Evolutionary conservation across 2,329 filamentous ascomycete genomes (phyloP), one percentile per base, ranked within the genome.

Genomic region (Aspergillus pseudoviridinutans): DNA sequence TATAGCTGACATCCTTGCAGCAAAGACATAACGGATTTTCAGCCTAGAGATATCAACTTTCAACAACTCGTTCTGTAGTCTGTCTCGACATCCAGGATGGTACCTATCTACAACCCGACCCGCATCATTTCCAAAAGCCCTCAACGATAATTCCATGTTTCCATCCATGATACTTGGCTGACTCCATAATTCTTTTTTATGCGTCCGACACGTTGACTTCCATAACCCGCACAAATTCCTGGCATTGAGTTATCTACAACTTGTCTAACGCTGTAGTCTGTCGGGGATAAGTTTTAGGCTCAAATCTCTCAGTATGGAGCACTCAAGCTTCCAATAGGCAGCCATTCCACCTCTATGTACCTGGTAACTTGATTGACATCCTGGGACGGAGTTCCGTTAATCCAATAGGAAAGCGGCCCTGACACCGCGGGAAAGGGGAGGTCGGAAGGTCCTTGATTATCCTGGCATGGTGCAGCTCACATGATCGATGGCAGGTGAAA

Each of bases 401-500:
- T 46, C 55, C 50, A 51, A 59, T 60, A 50, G 50, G 53, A 55
- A 52, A 60, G 46, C 58, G 56, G 44, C 38, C 54, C 58, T 53
- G 57, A 57, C 54, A 55, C 57, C 35, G 55, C 51, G 50, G 60
- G 54, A 53, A 41, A 57, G 49, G 57, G 27, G 52, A 38, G 42
- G 50, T 35, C 0, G 32, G 14, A 61, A 47, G 35, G 57, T 59
- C 50, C 57, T 55, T 53, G 65, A 63, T 62, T 65, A 61, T 44
- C 53, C 50, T 60, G 58, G 63, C 62, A 62, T 50, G 51, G 41
- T 61, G 58, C 58, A 62, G 52, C 58, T 62, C 60, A 62, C 58
- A 61, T 59, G 60, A 62, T 59, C 28, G 28, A 35, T 50, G 24
- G 32, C 49, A 46, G 51, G 49, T 27, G 22, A 6, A 27, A 27